Conservation (phyloP, 805 yeast species). For the Nakazawaea laoshanensis region DNA sequence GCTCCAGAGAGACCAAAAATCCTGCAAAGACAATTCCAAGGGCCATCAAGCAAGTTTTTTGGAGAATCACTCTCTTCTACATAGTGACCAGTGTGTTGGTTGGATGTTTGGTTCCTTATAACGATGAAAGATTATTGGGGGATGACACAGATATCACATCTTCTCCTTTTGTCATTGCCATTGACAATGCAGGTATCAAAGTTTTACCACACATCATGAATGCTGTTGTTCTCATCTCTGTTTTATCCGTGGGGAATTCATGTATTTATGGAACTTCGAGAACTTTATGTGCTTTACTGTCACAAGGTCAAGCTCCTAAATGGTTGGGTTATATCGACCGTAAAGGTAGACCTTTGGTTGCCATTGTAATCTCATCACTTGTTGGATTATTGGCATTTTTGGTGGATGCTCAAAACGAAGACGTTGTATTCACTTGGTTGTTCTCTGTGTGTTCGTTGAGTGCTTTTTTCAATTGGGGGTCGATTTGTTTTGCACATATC, state of each 20-base stretch:
- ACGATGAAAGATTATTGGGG: constrained; percentile 25
- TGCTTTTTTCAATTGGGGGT: constrained; percentile 55
- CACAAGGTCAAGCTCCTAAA: too few relatives aligned
- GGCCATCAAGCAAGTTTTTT: constrained; percentile 48
- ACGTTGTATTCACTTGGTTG: constrained; percentile 55
- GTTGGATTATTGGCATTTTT: constrained; percentile 55
- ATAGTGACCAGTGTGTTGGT: constrained; percentile 33
- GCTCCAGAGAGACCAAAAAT: too few relatives aligned
- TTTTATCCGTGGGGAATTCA: constrained; percentile 40
- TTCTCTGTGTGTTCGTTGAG: constrained; percentile 57
- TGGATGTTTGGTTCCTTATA: constrained; percentile 39
- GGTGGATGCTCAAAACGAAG: constrained; percentile 43
- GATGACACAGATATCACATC: constrained; percentile 22
- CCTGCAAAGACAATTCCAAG: too few relatives aligned
- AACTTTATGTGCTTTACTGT: constrained; percentile 38
- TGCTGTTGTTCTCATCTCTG: constrained; percentile 29
- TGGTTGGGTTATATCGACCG: constrained; percentile 57
- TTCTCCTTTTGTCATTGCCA: constrained; percentile 43
- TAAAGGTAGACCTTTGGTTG: constrained; percentile 59
- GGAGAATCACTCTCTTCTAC: constrained; percentile 44
- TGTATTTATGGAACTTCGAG: constrained; percentile 52
- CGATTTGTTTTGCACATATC: constrained; percentile 50
- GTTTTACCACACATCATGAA: constrained; percentile 32
- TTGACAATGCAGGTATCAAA: constrained; percentile 26
- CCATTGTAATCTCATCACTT: constrained; percentile 38